Evolutionary conservation across 2,329 filamentous ascomycete genomes (phyloP).

Genomic region (Aplosporella prunicola): DNA sequence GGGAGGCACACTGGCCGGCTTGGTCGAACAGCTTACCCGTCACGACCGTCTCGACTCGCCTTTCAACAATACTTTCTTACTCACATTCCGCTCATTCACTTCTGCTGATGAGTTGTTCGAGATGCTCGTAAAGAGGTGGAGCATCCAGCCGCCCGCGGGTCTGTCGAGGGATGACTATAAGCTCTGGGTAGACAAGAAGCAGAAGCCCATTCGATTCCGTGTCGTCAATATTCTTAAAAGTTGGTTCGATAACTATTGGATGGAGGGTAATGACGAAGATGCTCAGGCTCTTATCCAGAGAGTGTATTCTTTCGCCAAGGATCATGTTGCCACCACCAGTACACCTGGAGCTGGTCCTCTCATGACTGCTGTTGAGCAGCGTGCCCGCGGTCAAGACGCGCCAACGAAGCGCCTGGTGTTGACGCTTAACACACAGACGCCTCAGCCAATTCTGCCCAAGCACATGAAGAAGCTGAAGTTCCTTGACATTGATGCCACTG

Average conservation of each 20-base stretch:
- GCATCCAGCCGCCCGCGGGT: constrained; percentile 80
- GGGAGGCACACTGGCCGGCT: constrained; percentile 76
- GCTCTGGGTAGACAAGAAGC: constrained; percentile 84
- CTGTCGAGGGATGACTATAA: constrained; percentile 69
- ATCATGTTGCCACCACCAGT: constrained; percentile 85
- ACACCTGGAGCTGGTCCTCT: constrained; percentile 80
- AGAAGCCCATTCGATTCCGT: constrained; percentile 89
- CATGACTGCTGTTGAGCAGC: constrained; percentile 79
- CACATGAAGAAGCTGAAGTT: constrained; percentile 99
- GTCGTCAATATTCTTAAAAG: constrained; percentile 97
- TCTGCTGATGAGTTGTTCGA: constrained; percentile 85
- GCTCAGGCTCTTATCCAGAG: constrained; percentile 78
- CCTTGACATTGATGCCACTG: constrained; percentile 86
- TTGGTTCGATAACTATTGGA: constrained; percentile 99
- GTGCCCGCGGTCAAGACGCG: constrained; percentile 78
- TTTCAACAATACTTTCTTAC: constrained; percentile 95
- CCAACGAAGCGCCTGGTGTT: constrained; percentile 78
- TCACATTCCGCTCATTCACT: constrained; percentile 95
- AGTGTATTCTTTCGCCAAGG: constrained; percentile 82
- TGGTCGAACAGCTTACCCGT: constrained; percentile 90
- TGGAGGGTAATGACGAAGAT: constrained; percentile 82
- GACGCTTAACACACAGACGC: constrained; percentile 72
- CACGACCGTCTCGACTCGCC: constrained; percentile 92
- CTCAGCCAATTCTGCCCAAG: constrained; percentile 86
- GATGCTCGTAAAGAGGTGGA: constrained; percentile 82